These are phyloP conservation scores for Penicillium brevicompactum DNA, from an alignment of 2,329 filamentous ascomycete genomes.

Conservation along the genomic window DNA sequence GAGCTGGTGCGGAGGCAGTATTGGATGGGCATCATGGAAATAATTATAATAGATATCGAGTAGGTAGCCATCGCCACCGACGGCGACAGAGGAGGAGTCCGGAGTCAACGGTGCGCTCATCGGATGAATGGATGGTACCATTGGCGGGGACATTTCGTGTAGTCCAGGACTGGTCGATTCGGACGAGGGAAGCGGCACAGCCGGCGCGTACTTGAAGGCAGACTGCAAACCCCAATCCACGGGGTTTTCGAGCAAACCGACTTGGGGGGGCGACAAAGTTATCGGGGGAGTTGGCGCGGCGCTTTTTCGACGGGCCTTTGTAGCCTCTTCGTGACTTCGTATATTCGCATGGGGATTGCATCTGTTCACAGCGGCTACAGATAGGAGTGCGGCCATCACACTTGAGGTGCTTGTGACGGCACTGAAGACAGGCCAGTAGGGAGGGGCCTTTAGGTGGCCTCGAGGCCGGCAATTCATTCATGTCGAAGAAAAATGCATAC, in stretches of 20 bases:
- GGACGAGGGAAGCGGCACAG: conserved; percentile 26
- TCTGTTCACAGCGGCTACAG: conserved; percentile 66
- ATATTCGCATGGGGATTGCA: conserved; percentile 67
- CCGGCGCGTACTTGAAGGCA: conserved; percentile 25
- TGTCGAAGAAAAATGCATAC: conserved; percentile 16
- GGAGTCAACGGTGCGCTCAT: conserved; percentile 35
- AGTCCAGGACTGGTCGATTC: conserved; percentile 28
- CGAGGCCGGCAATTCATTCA: conserved; percentile 29
- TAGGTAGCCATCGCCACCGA: conserved; percentile 43
- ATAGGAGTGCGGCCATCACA: conserved; percentile 69
- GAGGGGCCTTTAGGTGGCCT: conserved; percentile 37
- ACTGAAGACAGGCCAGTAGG: conserved; percentile 51
- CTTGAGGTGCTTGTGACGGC: conserved; percentile 68
- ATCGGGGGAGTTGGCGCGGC: conserved; percentile 39
- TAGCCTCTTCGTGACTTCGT: conserved; percentile 75
- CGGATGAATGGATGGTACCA: conserved; percentile 20
- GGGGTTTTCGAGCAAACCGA: conserved; percentile 38
- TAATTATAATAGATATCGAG: conserved; percentile 58
- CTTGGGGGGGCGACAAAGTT: conserved; percentile 54
- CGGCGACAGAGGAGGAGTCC: conserved; percentile 36
- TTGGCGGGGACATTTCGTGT: conserved; percentile 19
- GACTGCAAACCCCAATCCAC: conserved; percentile 44
- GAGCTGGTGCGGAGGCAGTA: conserved; percentile 53
- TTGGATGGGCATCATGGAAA: conserved; percentile 60
- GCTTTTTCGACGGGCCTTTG: conserved; percentile 64